A percentile compares a stretch with the other conserved stretches of the same genome.
Conservation (phyloP, 805 yeast species). For the Yarrowia phangngaensis region DNA sequence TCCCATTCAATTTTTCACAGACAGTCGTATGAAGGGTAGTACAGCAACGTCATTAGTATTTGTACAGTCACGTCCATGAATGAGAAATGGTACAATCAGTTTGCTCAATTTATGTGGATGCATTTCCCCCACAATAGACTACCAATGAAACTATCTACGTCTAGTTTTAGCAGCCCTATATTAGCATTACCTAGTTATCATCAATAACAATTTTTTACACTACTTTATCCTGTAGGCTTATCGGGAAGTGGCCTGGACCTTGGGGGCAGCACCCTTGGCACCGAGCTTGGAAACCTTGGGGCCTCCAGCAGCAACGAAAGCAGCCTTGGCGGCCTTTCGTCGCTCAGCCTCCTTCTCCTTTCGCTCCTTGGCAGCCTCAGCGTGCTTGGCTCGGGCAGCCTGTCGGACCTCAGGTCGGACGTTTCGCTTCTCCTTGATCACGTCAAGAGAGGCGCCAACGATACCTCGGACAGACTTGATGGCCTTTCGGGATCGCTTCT, state of each 20-base stretch:
- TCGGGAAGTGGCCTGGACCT: conserved; percentile 96
- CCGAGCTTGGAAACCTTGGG: conserved; percentile 82
- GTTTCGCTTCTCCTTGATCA: conserved; percentile 96
- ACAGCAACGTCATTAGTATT: no score
- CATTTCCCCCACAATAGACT: no score
- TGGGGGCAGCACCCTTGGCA: conserved; percentile 97
- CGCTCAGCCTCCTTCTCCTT: conserved; percentile 85
- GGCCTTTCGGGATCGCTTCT: conserved; percentile 95
- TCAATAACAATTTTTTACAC: conserved; percentile 21
- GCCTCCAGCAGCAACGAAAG: conserved; percentile 45
- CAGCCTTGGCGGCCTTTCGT: conserved; percentile 92
- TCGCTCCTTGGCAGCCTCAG: conserved; percentile 49
- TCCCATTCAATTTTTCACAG: no score
- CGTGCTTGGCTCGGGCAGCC: conserved; percentile 93
- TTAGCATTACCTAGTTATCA: no score
- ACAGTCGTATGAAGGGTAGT: no score
- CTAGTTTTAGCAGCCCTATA: no score
- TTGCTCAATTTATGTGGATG: no score
- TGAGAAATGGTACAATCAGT: no score
- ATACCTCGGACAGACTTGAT: conserved; percentile 98
- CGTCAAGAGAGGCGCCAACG: conserved; percentile 98
- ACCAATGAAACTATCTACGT: no score
- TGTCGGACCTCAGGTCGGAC: conserved; percentile 96
- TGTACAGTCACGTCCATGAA: no score
- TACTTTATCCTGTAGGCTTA: conserved; percentile 43